Evolutionary conservation across 371 early-diverging fungal species (phyloP).

Genomic region (Mucor lusitanicus): DNA sequence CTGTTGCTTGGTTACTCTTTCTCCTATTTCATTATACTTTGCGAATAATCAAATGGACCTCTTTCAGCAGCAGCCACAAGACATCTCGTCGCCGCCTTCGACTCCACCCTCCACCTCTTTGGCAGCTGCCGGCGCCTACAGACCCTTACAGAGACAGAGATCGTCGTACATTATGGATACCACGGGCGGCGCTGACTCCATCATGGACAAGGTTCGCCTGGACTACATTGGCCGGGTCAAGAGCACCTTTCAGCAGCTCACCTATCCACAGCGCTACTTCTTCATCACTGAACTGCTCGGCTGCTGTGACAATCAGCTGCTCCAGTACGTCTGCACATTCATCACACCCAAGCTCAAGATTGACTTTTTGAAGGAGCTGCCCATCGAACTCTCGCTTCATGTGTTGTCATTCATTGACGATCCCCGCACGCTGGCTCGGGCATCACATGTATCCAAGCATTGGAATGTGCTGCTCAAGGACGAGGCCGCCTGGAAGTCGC

Average conservation of each 20-base stretch:
- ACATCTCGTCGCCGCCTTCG: neutral
- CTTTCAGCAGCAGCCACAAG: slow-evolving; percentile 15
- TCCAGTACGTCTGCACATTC: slow-evolving; percentile 48
- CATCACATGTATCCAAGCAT: slow-evolving; percentile 62
- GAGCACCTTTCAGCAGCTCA: slow-evolving; percentile 30
- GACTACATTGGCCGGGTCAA: slow-evolving; percentile 29
- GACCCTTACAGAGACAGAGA: slow-evolving; percentile 22
- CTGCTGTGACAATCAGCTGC: slow-evolving; percentile 47
- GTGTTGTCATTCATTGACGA: slow-evolving; percentile 65
- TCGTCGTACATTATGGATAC: slow-evolving; percentile 20
- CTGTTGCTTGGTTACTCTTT: neutral
- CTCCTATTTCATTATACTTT: neutral
- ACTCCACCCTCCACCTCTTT: slow-evolving; percentile 4
- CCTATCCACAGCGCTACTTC: slow-evolving; percentile 23
- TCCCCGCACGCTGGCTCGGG: slow-evolving; percentile 67
- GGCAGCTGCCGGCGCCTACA: slow-evolving; percentile 7
- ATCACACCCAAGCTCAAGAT: slow-evolving; percentile 66
- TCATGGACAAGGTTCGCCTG: slow-evolving; percentile 15
- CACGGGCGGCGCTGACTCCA: neutral
- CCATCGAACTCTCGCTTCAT: slow-evolving; percentile 69
- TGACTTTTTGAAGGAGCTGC: slow-evolving; percentile 71
- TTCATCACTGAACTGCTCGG: slow-evolving; percentile 38
- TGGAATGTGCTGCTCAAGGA: slow-evolving; percentile 72
- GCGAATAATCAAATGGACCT: neutral
- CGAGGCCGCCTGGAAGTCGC: slow-evolving; percentile 43